These are phyloP conservation scores for Petasospora fabianii DNA, from an alignment of 1,139 yeast genomes.

Conservation along the genomic window DNA sequence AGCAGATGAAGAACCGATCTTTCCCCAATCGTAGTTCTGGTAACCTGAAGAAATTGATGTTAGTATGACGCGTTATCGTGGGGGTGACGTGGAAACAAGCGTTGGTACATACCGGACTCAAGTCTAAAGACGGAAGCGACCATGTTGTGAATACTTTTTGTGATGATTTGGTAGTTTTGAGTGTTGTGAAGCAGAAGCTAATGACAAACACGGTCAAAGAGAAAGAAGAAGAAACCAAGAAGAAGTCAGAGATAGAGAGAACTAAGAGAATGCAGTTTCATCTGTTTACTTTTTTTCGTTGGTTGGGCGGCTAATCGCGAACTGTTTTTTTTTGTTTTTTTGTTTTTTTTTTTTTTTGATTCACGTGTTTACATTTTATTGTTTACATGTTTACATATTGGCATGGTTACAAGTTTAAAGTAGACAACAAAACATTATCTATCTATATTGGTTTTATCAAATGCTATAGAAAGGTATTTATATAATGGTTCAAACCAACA, in stretches of 20 bases:
- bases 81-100: not conserved
- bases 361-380: too few species aligned
- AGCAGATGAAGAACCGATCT: slow-evolving; percentile 75
- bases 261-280: not conserved
- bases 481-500: slow-evolving; percentile 5
- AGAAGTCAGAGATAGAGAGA: too few species aligned
- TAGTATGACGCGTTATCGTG: slow-evolving; percentile 3
- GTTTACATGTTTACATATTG: too few species aligned
- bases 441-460: not conserved
- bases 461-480: not conserved
- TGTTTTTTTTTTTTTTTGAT: too few species aligned
- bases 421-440: not conserved
- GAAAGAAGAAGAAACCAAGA: not conserved
- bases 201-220: slow-evolving; percentile 13
- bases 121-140: slow-evolving; percentile 34
- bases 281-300: slow-evolving; percentile 6
- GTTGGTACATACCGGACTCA: slow-evolving; percentile 32
- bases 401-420: too few species aligned
- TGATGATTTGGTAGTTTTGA: not conserved
- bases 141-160: slow-evolving; percentile 20
- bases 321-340: too few species aligned
- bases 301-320: not conserved
- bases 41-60: slow-evolving; percentile 36
- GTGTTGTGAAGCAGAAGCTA: too few species aligned
- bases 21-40: slow-evolving; percentile 85